A percentile compares a stretch with the other conserved stretches of the same genome.
phyloP scores from a whole-genome alignment of 306 rosid genomes.

The Fagus sylvatica region DNA sequence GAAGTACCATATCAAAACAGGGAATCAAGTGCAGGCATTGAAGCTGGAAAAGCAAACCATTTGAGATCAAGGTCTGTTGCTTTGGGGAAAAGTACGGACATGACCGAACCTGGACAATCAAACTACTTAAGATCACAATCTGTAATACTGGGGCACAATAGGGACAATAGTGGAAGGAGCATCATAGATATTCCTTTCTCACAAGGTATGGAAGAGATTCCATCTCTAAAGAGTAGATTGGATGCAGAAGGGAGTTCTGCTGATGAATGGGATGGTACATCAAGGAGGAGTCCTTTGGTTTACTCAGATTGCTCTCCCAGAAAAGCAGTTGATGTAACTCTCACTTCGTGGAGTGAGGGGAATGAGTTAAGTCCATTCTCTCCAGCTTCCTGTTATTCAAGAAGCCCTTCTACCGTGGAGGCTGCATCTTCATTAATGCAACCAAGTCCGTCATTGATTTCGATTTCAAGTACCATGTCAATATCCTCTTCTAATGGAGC shows the following conservation, averaged over 20 bases:
- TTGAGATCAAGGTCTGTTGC: not conserved
- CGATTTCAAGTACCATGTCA: too few relatives aligned
- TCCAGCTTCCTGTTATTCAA: too few relatives aligned
- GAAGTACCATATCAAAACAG: not conserved
- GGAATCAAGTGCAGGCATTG: not conserved
- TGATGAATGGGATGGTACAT: slow-evolving; percentile 7
- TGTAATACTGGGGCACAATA: not conserved
- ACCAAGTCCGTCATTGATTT: too few relatives aligned
- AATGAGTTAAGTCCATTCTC: too few relatives aligned
- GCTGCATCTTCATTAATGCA: too few relatives aligned
- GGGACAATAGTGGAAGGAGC: not conserved
- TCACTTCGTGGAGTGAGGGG: too few relatives aligned
- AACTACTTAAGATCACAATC: not conserved
- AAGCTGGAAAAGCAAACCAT: not conserved
- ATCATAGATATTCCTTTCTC: not conserved
- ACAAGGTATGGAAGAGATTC: slow-evolving; percentile 9
- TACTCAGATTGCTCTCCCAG: too few relatives aligned
- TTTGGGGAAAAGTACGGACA: not conserved
- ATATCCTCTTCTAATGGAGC: not conserved
- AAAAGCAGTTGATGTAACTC: too few relatives aligned
- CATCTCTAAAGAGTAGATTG: slow-evolving; percentile 25
- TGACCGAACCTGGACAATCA: not conserved
- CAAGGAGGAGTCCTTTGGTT: slow-evolving; percentile 10
- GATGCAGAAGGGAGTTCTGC: slow-evolving; percentile 23
- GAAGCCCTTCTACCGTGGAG: too few relatives aligned